phyloP scores from a whole-genome alignment of 345 rosid species.

The Eucalyptus dawsonii region DNA sequence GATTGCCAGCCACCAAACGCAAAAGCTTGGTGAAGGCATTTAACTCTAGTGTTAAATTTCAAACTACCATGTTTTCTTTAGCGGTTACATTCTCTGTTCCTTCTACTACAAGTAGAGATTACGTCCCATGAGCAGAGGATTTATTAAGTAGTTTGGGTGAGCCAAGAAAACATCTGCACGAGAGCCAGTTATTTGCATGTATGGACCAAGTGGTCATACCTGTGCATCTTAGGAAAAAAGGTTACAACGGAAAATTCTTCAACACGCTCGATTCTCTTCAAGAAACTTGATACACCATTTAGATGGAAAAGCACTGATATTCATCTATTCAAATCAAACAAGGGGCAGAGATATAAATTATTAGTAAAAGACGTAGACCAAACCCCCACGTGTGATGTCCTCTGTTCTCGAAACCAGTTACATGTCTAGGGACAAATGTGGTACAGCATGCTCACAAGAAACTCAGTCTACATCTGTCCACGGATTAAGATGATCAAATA shows the following conservation, averaged over 20 bases:
- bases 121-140: not conserved
- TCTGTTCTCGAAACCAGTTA: not conserved
- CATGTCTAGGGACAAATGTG: not conserved
- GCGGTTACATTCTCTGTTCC: not conserved
- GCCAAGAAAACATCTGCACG: not conserved
- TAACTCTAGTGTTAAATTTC: not conserved
- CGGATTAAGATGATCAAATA: not conserved
- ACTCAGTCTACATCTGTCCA: not conserved
- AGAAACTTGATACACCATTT: not conserved
- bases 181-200: not conserved
- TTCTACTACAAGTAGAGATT: not conserved
- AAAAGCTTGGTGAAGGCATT: not conserved
- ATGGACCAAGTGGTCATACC: not conserved
- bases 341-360: not conserved
- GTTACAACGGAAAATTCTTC: not conserved
- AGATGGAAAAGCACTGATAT: not conserved
- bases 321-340: not conserved
- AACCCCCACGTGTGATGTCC: not conserved
- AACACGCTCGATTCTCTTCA: not conserved
- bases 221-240: not conserved
- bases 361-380: not conserved
- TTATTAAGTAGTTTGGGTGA: not conserved
- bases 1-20: conserved; percentile 53
- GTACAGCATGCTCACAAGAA: not conserved
- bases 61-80: not conserved